These are phyloP conservation scores for Dactylellina cionopaga DNA, from an alignment of 2,329 filamentous ascomycete species.

Conservation along the genomic window DNA sequence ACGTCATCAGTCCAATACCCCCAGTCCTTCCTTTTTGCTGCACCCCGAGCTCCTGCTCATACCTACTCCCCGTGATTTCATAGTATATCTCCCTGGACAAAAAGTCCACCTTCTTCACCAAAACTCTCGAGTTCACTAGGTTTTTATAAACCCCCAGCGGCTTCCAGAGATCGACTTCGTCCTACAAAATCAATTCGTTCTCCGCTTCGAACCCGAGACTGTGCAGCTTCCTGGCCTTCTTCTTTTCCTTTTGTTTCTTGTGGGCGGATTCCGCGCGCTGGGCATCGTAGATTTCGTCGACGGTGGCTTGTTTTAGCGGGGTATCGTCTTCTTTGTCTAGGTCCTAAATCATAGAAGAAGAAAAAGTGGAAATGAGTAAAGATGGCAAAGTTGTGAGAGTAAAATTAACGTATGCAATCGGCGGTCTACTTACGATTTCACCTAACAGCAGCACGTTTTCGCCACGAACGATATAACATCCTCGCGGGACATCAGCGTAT, in stretches of 20 bases:
- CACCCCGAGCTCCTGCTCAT: not conserved
- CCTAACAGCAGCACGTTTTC: conserved; percentile 97
- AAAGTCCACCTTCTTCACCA: conserved; percentile 5
- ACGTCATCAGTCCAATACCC: not conserved
- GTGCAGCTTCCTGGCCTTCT: conserved; percentile 74
- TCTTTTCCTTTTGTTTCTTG: conserved; percentile 79
- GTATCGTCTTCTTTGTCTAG: conserved; percentile 93
- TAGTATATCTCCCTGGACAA: conserved; percentile 3
- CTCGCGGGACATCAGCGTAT: conserved; percentile 85
- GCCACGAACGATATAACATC: conserved; percentile 89
- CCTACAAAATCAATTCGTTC: conserved; percentile 62
- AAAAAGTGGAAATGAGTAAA: no score
- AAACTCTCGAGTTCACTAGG: conserved; percentile 16
- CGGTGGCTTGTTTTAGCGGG: conserved; percentile 69
- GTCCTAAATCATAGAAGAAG: conserved; percentile 65
- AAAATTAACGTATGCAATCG: no score
- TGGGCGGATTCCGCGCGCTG: conserved; percentile 76
- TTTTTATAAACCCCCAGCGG: conserved; percentile 38
- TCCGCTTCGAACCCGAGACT: conserved; percentile 89
- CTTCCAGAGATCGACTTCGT: conserved; percentile 19
- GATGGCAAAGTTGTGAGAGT: no score
- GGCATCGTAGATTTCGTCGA: conserved; percentile 74
- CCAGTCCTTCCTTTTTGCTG: not conserved
- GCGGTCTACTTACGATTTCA: conserved; percentile 70
- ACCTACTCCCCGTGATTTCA: conserved; percentile 6